Base-by-base conservation (phyloP, 2,329 filamentous ascomycete genomes). In the Trichophyton rubrum region DNA sequence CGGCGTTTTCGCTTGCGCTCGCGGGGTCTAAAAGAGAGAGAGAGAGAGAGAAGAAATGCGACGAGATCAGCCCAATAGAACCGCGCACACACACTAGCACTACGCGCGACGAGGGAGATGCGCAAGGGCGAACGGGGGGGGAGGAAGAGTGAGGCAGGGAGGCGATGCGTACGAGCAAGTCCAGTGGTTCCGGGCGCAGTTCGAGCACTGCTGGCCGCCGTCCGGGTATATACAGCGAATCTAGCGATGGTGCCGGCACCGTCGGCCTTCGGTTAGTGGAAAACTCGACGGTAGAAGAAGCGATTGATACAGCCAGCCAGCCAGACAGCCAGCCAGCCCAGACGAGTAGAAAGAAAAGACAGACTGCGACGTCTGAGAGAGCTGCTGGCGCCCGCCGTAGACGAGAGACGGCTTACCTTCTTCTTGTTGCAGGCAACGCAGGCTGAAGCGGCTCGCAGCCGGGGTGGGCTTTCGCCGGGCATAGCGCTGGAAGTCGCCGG, bases 391-490 rank as follows among this genome's bases (percentile, higher is more conserved):
- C 24, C 24, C 24, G 24, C 24, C 3, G n/a, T 43, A 43, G 40
- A 17, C 24, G 11, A 3, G 7, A 56, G 15, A 9, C 33, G 55
- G 43, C 38, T 41, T 40, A 63, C 63, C 65, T 70, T 71, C 56
- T 70, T 71, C 60, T 67, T 69, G 61, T 71, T 71, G 47, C 68
- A 70, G 15, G 67, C 67, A 15, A 69, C 63, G 61, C 69, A 71
- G 8, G 69, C 69, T 17, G 64, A 67, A n/a, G 68, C 65, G 53
- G 68, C 68, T 15, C 68, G 65, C 6, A 70, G 59, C 60, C 65
- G 66, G 8, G 67, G 66, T n/a, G 66, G 68, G 38, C 63, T 67
- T 47, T 63, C 62, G 55, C 22, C 60, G 35, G 60, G 56, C 56
- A 53, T 51, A 35, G 58, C 27, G 41, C 17, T 30, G 47, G 45